Evolutionary conservation across 306 rosid genomes (phyloP), one percentile per base, ranked within the genome.

Genomic region (Casuarina glauca): DNA sequence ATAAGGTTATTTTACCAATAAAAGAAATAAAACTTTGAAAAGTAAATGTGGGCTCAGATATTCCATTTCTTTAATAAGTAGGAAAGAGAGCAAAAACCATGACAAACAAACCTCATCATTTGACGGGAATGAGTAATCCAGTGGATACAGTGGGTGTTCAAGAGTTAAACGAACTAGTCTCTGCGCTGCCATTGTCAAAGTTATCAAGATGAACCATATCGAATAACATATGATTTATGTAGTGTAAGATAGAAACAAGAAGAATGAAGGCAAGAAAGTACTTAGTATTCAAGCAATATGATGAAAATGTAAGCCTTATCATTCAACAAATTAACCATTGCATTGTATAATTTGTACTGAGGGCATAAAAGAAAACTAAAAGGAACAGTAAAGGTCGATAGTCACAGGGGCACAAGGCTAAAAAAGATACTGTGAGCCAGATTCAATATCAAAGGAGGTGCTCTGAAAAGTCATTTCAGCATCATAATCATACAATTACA

Each of bases 111-210:
- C 99, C 97, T 90, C 86, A 19, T 84, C 89, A 80, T 76, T 36
- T 6, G 90, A 88, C 17, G 84, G 76, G 76, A 91, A 82, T 15
- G 91, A 75, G 80, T 95, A 95, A 77, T 89, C 93, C 74, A 77
- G 35, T 5, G 90, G 83, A 79, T 89, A 95, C 50, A 70, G 80
- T 9, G 92, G 97, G 86, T 95, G 94, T 76, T 86, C 90, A 68
- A 95, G 87, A 71, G 99, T 93, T 67, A 63, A 70, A 70, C 91
- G 93, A 72, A 93, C 97, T 75, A 95, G 83, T 68, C 74, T 85
- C 98, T 95, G 96, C 76, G 74, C 74, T 61, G 82, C 83, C 91
- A 88, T 74, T 41, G 80, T 36, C 73, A 81, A 70, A 44, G 80
- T 84, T 84, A 81, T 80, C 72, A 83, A 64, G 74, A 89, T 55